A percentile compares a stretch with the other conserved stretches of the same genome.
phyloP scores from a whole-genome alignment of 2,329 filamentous ascomycete species.

The Colletotrichum phormii region DNA sequence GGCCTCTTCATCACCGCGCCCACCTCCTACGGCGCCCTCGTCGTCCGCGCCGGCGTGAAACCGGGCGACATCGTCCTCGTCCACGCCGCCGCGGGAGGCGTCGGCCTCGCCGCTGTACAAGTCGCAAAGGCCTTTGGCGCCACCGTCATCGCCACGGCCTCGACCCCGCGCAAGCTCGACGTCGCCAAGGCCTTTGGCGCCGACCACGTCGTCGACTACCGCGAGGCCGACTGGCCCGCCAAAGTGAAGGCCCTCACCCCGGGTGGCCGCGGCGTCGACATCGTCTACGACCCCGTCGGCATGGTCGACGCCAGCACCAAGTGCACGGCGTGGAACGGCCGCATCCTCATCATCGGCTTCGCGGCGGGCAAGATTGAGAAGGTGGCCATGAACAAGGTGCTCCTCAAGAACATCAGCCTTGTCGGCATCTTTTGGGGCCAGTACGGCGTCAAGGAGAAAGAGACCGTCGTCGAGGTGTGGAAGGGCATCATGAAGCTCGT shows the following conservation, averaged over 20 bases:
- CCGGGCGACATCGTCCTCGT: conserved; percentile 88
- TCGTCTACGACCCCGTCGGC: conserved; percentile 95
- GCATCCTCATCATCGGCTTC: conserved; percentile 89
- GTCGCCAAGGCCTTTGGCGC: conserved; percentile 86
- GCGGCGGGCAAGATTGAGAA: conserved; percentile 78
- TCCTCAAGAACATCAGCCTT: conserved; percentile 92
- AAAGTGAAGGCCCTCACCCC: conserved; percentile 83
- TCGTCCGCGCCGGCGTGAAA: conserved; percentile 81
- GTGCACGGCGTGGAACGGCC: conserved; percentile 93
- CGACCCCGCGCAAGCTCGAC: conserved; percentile 81
- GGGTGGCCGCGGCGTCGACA: conserved; percentile 80
- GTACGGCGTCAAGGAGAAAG: conserved; percentile 79
- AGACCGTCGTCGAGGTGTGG: conserved; percentile 81
- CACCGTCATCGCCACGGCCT: conserved; percentile 92
- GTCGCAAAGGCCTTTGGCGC: conserved; percentile 92
- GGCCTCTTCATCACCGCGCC: conserved; percentile 93
- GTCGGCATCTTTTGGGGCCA: conserved; percentile 94
- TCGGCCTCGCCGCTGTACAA: conserved; percentile 91
- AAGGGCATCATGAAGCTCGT: conserved; percentile 84
- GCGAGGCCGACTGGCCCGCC: conserved; percentile 70
- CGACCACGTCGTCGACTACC: conserved; percentile 85
- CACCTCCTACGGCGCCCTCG: conserved; percentile 87
- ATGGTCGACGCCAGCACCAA: conserved; percentile 89
- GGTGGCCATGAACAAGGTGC: conserved; percentile 89
- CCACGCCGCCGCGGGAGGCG: conserved; percentile 92